Percentiles rank a stretch among this genome's conserved stretches.
phyloP scores from a whole-genome alignment of 805 yeast genomes.

The Candida parachauliodes region DNA sequence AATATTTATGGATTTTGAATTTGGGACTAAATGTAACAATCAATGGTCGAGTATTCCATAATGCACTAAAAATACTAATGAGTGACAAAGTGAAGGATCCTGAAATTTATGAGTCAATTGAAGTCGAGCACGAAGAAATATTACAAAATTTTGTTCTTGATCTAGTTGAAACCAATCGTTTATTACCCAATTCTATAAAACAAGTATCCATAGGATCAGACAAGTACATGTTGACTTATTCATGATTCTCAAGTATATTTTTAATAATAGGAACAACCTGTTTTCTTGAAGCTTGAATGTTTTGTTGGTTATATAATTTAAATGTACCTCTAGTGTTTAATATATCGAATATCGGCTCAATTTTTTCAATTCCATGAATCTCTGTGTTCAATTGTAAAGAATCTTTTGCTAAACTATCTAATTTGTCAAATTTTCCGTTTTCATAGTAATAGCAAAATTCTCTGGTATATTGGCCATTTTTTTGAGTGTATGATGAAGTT shows the following conservation, averaged over 20 bases:
- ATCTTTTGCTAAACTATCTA: constrained; percentile 17
- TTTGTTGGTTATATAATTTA: constrained; percentile 41
- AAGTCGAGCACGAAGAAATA: constrained; percentile 14
- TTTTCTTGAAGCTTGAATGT: constrained; percentile 70
- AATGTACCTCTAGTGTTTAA: constrained; percentile 12
- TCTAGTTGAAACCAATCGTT: constrained; percentile 14
- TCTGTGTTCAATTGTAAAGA: constrained; percentile 23
- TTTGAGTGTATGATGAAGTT: constrained; percentile 38
- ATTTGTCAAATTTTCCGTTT: constrained; percentile 13
- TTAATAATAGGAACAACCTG: constrained; percentile 73
- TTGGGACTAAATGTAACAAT: constrained; percentile 29
- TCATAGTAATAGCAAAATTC: constrained; percentile 29
- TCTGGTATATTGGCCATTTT: constrained; percentile 28
- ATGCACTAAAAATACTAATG: constrained; percentile 24
- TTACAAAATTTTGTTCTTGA: constrained; percentile 13
- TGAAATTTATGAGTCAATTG: constrained; percentile 14
- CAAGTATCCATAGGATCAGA: constrained; percentile 8
- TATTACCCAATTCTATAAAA: constrained; percentile 17
- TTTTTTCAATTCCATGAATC: constrained; percentile 19
- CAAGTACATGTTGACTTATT: constrained; percentile 8
- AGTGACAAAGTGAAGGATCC: constrained; percentile 16
- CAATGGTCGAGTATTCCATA: constrained; percentile 12
- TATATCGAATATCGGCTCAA: constrained; percentile 12
- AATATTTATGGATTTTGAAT: constrained; percentile 33
- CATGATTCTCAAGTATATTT: constrained; percentile 21